Conservation (phyloP, 116 monocot genomes). For the Papilionanthe hybrid region DNA sequence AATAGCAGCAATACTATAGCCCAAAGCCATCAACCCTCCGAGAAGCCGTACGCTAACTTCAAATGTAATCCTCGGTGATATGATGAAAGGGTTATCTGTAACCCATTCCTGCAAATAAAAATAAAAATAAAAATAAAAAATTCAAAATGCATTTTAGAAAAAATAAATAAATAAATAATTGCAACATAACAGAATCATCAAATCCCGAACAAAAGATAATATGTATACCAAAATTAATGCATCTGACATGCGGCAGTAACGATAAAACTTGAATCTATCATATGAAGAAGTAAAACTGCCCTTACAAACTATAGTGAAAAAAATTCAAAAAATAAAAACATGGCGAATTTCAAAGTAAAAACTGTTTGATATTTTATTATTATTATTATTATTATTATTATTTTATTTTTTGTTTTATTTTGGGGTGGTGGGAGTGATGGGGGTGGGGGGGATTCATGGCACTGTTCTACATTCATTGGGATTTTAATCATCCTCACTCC, state of each 20-base stretch:
- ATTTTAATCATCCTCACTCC: background rate
- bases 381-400: too few species aligned
- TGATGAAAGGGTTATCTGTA: conserved; percentile 91
- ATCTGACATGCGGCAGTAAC: background rate
- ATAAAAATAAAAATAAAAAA: background rate
- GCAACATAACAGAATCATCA: background rate
- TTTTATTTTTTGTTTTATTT: background rate
- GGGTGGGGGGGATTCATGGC: background rate
- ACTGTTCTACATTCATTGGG: background rate
- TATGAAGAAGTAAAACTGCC: background rate
- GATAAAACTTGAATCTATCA: background rate
- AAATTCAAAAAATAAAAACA: background rate
- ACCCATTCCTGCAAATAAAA: conserved; percentile 87
- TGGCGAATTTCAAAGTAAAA: too few species aligned
- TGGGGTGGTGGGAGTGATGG: too few species aligned
- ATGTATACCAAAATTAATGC: background rate
- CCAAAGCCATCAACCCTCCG: conserved; percentile 98
- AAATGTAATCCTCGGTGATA: conserved; percentile 97
- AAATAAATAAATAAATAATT: background rate
- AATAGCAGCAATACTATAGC: conserved; percentile 93
- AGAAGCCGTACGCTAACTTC: conserved; percentile 99
- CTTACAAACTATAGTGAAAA: background rate
- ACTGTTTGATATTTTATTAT: too few species aligned
- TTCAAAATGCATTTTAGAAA: background rate
- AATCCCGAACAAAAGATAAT: background rate